Percentiles rank a stretch among this genome's conserved stretches.
Evolutionary conservation across 1,139 yeast genomes (phyloP).

Genomic region (Spathaspora jeffriesii): DNA sequence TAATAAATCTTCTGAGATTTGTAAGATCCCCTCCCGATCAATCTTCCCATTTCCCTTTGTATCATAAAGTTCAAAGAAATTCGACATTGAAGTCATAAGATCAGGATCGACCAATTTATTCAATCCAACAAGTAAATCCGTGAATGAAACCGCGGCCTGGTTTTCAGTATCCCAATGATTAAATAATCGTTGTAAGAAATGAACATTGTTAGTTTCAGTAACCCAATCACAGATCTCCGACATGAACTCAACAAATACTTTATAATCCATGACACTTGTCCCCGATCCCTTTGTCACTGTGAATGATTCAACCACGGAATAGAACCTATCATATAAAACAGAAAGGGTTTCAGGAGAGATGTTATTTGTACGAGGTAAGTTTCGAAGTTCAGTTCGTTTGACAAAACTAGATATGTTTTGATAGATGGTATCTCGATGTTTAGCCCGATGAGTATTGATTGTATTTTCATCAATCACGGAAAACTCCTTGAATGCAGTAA

Average conservation of each 20-base stretch:
- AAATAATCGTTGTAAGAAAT: constrained; percentile 64
- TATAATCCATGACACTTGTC: constrained; percentile 71
- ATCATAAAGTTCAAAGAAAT: constrained; percentile 79
- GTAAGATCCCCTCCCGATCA: constrained; percentile 77
- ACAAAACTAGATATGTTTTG: constrained; percentile 89
- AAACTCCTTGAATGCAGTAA: constrained; percentile 92
- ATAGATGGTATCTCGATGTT: constrained; percentile 74
- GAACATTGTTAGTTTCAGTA: constrained; percentile 25
- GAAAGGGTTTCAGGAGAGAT: constrained; percentile 61
- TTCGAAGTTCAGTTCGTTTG: constrained; percentile 87
- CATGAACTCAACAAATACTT: constrained; percentile 72
- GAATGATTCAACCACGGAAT: constrained; percentile 67
- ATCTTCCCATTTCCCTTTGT: constrained; percentile 59
- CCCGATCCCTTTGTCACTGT: constrained; percentile 72
- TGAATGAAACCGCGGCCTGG: constrained; percentile 59
- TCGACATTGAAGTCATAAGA: constrained; percentile 75
- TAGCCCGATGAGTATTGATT: constrained; percentile 68
- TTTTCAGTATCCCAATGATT: constrained; percentile 65
- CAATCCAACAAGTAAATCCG: constrained; percentile 72
- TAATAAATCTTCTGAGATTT: constrained; percentile 83
- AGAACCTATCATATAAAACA: constrained; percentile 81
- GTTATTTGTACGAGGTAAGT: constrained; percentile 71
- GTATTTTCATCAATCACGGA: constrained; percentile 74
- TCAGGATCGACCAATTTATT: constrained; percentile 72
- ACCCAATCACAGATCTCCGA: constrained; percentile 84